These are phyloP conservation scores for Lactarius trivialis DNA, from an alignment of 768 basidiomycete species.

Conservation along the genomic window DNA sequence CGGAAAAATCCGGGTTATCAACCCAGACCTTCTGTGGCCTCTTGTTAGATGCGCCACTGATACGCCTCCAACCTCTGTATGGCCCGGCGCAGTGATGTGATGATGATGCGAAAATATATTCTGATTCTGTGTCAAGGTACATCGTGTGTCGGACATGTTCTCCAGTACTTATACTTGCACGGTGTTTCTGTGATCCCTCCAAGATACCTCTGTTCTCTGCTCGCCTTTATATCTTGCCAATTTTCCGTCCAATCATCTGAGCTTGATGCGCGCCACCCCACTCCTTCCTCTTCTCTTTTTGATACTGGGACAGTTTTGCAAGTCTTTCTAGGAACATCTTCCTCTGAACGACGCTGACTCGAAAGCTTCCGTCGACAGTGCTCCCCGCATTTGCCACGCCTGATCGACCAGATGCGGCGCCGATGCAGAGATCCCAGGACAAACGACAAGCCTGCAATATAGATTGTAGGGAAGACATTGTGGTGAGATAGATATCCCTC, in stretches of 20 bases:
- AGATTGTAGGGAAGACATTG: too few species aligned
- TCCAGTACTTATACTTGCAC: conserved; percentile 12
- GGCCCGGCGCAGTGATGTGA: too few species aligned
- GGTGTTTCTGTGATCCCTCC: too few species aligned
- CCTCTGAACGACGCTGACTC: neutral
- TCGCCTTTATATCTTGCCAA: neutral
- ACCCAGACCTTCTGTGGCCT: neutral
- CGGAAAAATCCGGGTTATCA: neutral
- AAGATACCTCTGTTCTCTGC: neutral
- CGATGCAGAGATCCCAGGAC: too few species aligned
- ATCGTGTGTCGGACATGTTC: neutral
- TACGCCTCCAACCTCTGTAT: too few species aligned
- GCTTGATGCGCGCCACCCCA: neutral
- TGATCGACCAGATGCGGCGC: too few species aligned
- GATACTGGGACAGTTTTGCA: neutral
- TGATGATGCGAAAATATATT: too few species aligned
- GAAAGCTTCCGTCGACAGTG: neutral
- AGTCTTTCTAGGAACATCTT: neutral
- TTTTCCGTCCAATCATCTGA: neutral
- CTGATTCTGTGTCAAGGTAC: neutral
- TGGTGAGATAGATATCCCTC: neutral
- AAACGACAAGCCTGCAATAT: too few species aligned
- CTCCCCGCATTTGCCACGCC: neutral
- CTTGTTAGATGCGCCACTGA: too few species aligned
- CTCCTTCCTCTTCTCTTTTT: neutral